Evolutionary conservation across 2,329 filamentous ascomycete species (phyloP).

Genomic region (Nothophoma quercina): DNA sequence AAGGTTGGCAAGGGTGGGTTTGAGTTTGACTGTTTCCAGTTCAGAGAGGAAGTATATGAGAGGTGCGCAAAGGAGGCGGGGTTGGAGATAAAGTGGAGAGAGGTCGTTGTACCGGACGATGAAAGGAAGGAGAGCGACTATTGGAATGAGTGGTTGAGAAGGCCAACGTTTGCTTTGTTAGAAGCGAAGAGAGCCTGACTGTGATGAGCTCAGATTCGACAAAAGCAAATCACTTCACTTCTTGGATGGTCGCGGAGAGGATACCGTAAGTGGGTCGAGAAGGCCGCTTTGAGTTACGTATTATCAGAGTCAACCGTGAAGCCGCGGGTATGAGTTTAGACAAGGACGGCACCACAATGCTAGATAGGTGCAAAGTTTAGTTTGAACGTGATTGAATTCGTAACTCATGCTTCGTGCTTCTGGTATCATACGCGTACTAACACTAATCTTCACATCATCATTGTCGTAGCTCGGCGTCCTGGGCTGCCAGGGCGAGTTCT

Average conservation of each 20-base stretch:
- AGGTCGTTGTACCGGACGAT: slow-evolving; percentile 34
- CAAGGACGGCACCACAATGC: too few species aligned
- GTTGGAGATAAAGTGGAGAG: slow-evolving; percentile 31
- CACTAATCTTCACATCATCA: background rate
- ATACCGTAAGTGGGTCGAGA: too few species aligned
- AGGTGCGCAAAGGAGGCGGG: slow-evolving; percentile 32
- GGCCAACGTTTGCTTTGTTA: slow-evolving; percentile 35
- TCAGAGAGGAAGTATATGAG: slow-evolving; percentile 37
- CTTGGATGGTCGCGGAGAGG: too few species aligned
- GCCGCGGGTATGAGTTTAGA: too few species aligned
- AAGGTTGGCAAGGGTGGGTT: slow-evolving; percentile 27
- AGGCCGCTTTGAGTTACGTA: too few species aligned
- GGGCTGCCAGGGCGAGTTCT: slow-evolving; percentile 8
- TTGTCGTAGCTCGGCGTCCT: slow-evolving; percentile 12
- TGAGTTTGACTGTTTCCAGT: slow-evolving; percentile 39
- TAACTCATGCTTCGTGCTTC: slow-evolving; percentile 1
- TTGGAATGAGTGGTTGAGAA: slow-evolving; percentile 32
- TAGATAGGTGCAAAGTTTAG: too few species aligned
- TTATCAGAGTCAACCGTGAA: too few species aligned
- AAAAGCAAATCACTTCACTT: too few species aligned
- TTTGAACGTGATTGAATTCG: too few species aligned
- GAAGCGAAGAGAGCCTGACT: slow-evolving; percentile 28
- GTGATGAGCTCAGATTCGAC: too few species aligned
- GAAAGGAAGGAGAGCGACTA: slow-evolving; percentile 30
- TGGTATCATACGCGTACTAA: slow-evolving; percentile 3